phyloP scores from a whole-genome alignment of 805 yeast species.

The Metschnikowia reukaufii region DNA sequence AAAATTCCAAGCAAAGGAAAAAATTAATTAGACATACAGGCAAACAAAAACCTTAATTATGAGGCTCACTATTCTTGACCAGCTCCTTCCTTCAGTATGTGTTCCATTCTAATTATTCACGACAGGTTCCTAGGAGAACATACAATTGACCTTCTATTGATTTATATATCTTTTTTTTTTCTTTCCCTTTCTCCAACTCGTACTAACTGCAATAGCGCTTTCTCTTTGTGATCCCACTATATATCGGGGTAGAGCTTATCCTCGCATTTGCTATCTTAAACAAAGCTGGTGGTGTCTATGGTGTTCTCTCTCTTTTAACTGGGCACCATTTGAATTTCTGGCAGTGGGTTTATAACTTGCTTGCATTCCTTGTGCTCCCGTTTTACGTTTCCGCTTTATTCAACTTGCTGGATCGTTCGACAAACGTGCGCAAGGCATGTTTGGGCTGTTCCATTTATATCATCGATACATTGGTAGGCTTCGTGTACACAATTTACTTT shows the following conservation, averaged over 20 bases:
- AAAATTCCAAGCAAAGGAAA: neutral
- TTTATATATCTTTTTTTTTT: no score
- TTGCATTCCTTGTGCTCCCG: slow-evolving; percentile 63
- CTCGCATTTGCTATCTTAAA: slow-evolving; percentile 76
- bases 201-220: slow-evolving; percentile 45
- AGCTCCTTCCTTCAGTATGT: slow-evolving; percentile 17
- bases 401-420: slow-evolving; percentile 38
- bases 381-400: slow-evolving; percentile 62
- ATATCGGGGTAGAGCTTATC: slow-evolving; percentile 82
- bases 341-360: slow-evolving; percentile 78
- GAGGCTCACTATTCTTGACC: slow-evolving; percentile 7
- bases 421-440: slow-evolving; percentile 61
- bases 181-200: no score
- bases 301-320: slow-evolving; percentile 80
- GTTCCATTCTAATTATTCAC: no score
- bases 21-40: neutral
- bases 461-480: slow-evolving; percentile 65
- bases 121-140: neutral
- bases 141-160: no score
- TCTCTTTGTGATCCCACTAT: slow-evolving; percentile 71
- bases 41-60: neutral
- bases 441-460: slow-evolving; percentile 62
- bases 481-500: slow-evolving; percentile 72
- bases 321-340: slow-evolving; percentile 81
- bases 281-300: slow-evolving; percentile 87